Conservation (phyloP, 148 eudicot species). For the Amaranthus hypochondriacus region DNA sequence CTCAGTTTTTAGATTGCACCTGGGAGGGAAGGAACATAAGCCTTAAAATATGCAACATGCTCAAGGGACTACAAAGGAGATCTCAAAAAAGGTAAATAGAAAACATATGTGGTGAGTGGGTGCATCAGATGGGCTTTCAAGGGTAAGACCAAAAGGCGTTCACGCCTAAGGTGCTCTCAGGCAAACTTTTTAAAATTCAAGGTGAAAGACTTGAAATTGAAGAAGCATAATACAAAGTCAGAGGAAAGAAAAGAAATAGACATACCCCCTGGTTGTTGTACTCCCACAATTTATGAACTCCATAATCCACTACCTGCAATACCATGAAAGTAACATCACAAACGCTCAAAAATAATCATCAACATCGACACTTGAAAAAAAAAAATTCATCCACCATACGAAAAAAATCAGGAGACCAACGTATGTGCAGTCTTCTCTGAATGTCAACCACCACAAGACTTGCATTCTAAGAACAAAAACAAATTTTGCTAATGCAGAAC, state of each 20-base stretch:
- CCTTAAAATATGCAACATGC: too few species aligned
- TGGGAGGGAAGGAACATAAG: too few species aligned
- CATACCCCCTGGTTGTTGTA: conserved; percentile 77
- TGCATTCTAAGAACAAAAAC: too few species aligned
- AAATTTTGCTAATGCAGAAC: too few species aligned
- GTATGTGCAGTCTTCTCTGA: not conserved
- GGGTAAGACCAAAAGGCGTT: too few species aligned
- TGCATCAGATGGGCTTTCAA: too few species aligned
- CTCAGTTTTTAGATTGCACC: too few species aligned
- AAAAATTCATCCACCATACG: not conserved
- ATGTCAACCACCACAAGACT: not conserved
- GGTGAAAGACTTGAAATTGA: not conserved
- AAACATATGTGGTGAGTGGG: too few species aligned
- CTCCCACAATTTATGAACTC: conserved; percentile 75
- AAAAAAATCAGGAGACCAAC: not conserved
- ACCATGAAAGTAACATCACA: conserved; percentile 8
- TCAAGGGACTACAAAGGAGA: too few species aligned
- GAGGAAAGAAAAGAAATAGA: not conserved
- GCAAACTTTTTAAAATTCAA: not conserved
- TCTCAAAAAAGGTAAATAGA: too few species aligned
- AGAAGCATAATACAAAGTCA: not conserved
- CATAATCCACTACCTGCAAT: conserved; percentile 76
- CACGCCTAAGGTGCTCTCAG: not conserved
- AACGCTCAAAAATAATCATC: not conserved
- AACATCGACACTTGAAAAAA: not conserved